Conservation (phyloP, 495 filamentous ascomycete species). For the Penicillium soppii region DNA sequence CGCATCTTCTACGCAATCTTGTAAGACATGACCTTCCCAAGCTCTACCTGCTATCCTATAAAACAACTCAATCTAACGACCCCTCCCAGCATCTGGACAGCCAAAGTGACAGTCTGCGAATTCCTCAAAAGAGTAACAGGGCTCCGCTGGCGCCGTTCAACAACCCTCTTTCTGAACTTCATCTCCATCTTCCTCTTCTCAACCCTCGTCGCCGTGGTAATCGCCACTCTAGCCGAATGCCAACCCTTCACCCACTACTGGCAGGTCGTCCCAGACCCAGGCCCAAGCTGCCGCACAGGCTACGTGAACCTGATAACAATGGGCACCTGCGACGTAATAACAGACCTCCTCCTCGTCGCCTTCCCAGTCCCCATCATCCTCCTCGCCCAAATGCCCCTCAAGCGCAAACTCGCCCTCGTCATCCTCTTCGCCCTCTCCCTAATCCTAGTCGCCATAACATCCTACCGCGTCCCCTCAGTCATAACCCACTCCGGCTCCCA, state of each 20-base stretch:
- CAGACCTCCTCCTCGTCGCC: constrained; percentile 80
- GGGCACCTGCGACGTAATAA: constrained; percentile 81
- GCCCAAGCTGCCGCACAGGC: constrained; percentile 76
- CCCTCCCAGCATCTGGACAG: constrained; percentile 86
- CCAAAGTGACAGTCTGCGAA: constrained; percentile 87
- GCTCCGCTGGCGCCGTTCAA: constrained; percentile 67
- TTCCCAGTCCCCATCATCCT: constrained; percentile 89
- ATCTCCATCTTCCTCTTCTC: constrained; percentile 71
- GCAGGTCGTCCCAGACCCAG: constrained; percentile 89
- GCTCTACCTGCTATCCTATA: neutral
- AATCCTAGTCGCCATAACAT: constrained; percentile 68
- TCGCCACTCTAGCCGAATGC: constrained; percentile 83
- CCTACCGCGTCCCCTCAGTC: constrained; percentile 74
- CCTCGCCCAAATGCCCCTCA: constrained; percentile 64
- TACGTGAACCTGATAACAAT: constrained; percentile 85
- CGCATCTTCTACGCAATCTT: constrained; percentile 58
- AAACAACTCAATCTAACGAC: no score
- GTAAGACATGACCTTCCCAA: constrained; percentile 35
- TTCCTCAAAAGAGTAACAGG: constrained; percentile 79
- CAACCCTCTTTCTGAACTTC: constrained; percentile 62
- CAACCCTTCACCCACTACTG: constrained; percentile 82
- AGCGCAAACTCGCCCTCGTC: constrained; percentile 64
- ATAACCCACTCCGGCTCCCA: constrained; percentile 62
- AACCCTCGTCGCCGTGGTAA: constrained; percentile 76
- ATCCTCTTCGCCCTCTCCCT: constrained; percentile 81